A percentile compares a stretch with the other conserved stretches of the same genome.
phyloP scores from a whole-genome alignment of 768 basidiomycete genomes.

The Lanmaoa rubissima region DNA sequence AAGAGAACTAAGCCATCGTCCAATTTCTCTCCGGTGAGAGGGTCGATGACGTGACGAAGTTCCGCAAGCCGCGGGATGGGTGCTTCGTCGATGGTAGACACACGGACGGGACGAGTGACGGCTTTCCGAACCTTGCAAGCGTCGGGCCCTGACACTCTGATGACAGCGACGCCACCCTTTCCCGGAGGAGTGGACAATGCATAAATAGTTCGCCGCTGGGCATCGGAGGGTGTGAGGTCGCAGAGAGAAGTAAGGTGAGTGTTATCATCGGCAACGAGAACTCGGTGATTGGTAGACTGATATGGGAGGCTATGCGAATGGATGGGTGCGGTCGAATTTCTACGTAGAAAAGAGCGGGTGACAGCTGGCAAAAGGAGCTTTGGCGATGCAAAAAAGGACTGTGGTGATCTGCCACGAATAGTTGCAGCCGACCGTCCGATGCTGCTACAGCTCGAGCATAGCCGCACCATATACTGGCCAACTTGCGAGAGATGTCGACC shows the following conservation, averaged over 20 bases:
- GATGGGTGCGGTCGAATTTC: constrained; percentile 23
- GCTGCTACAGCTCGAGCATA: constrained; percentile 17
- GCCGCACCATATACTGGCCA: constrained; percentile 17
- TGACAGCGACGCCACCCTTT: constrained; percentile 78
- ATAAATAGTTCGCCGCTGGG: constrained; percentile 77
- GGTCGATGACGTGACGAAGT: constrained; percentile 66
- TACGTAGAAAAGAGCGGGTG: constrained; percentile 19
- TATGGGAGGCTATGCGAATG: constrained; percentile 21
- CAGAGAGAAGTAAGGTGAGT: background rate
- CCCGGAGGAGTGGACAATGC: constrained; percentile 87
- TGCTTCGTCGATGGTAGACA: background rate
- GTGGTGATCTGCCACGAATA: background rate
- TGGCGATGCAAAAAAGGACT: background rate
- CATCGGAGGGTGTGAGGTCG: constrained; percentile 36
- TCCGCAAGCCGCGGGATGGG: constrained; percentile 69
- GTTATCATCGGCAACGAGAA: background rate
- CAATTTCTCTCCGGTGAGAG: constrained; percentile 55
- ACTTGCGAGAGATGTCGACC: background rate
- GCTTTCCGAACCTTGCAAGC: constrained; percentile 58
- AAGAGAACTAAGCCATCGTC: constrained; percentile 83
- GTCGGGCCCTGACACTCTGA: constrained; percentile 80
- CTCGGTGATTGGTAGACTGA: constrained; percentile 8
- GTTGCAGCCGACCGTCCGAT: constrained; percentile 3
- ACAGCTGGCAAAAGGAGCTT: constrained; percentile 12
- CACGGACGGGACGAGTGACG: constrained; percentile 46